phyloP scores from a whole-genome alignment of 768 basidiomycete species.

The Termitomyces sp. region DNA sequence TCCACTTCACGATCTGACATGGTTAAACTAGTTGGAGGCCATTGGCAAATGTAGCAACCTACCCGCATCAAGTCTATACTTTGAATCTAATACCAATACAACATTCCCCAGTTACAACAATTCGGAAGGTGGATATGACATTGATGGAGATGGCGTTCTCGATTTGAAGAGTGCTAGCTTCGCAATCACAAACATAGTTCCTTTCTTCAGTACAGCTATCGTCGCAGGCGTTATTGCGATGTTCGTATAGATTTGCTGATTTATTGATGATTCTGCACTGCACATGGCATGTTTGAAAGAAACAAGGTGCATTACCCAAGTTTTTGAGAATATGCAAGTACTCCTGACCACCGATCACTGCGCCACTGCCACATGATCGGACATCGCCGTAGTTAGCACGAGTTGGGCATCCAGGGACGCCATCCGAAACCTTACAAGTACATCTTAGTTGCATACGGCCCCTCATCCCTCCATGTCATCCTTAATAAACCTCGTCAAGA shows the following conservation, averaged over 20 bases:
- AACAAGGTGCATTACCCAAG: constrained; percentile 2
- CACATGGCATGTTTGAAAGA: constrained; percentile 10
- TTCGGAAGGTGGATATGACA: constrained; percentile 31
- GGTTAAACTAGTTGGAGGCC: constrained; percentile 49
- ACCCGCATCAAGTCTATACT: constrained; percentile 67
- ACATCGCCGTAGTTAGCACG: constrained; percentile 16
- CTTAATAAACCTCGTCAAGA: constrained; percentile 38
- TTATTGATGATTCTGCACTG: constrained; percentile 10
- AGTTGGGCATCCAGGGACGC: background rate
- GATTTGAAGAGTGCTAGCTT: constrained; percentile 17
- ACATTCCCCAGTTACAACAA: constrained; percentile 56
- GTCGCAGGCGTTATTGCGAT: constrained; percentile 8
- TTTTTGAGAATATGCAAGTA: too few species aligned
- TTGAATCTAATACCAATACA: constrained; percentile 74
- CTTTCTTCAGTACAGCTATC: constrained; percentile 10
- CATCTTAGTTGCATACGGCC: background rate
- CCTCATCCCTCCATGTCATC: constrained; percentile 30
- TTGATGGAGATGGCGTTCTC: constrained; percentile 35
- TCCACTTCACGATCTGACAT: background rate
- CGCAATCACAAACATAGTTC: constrained; percentile 7
- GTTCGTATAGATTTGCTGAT: constrained; percentile 11
- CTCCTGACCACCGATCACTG: background rate
- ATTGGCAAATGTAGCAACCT: constrained; percentile 76
- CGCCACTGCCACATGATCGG: constrained; percentile 11
- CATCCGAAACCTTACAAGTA: background rate